These are phyloP conservation scores for Citrullus colocynthis DNA, from an alignment of 306 rosid genomes.

Conservation along the genomic window DNA sequence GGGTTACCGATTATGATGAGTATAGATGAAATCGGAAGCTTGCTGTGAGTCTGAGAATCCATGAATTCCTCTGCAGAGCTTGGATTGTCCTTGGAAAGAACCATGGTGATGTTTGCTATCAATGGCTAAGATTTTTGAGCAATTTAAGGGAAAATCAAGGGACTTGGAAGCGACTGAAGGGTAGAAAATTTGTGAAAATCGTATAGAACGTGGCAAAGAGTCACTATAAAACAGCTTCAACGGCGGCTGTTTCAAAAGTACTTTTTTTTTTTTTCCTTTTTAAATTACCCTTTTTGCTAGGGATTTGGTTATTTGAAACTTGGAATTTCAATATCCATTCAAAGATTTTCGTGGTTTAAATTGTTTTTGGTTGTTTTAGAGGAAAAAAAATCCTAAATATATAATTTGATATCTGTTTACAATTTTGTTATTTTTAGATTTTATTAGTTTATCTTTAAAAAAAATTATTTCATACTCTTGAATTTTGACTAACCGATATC, in stretches of 20 bases:
- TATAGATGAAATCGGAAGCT: constrained; percentile 44
- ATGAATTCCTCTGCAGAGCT: constrained; percentile 27
- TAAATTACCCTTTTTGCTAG: neutral
- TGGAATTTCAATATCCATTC: neutral
- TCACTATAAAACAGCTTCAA: neutral
- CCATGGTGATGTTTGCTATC: constrained; percentile 13
- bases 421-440: too few relatives aligned
- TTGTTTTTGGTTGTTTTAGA: neutral
- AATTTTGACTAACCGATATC: too few relatives aligned
- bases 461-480: too few relatives aligned
- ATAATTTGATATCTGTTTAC: too few relatives aligned
- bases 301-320: neutral
- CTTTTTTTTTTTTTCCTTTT: neutral
- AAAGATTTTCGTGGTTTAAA: neutral
- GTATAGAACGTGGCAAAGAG: neutral
- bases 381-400: too few relatives aligned
- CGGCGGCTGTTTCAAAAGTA: neutral
- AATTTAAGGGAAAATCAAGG: neutral
- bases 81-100: constrained; percentile 31
- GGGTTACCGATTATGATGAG: constrained; percentile 56
- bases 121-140: neutral
- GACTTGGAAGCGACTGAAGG: neutral
- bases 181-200: neutral
- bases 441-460: too few relatives aligned
- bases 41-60: constrained; percentile 22